Evolutionary conservation across 306 rosid species (phyloP), one percentile per base, ranked within the genome.

Genomic region (Comarum palustre): DNA sequence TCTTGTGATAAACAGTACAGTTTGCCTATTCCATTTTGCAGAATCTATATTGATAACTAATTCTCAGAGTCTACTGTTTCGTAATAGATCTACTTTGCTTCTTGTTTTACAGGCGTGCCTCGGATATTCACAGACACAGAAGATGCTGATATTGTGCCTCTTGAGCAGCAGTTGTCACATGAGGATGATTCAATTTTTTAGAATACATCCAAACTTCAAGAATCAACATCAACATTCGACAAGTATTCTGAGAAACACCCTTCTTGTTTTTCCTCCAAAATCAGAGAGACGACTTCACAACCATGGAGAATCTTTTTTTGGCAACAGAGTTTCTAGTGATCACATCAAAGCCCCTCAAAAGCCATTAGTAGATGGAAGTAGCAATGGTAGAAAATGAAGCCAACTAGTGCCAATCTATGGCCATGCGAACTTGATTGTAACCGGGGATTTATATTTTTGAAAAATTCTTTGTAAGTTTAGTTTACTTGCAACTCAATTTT

Each of bases 191-290:
- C 76, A 48, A 79, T 82, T 84, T 84, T 88, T 77, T 89, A 82
- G 82, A 87, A 48, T 94, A 91, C 76, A 88, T 91, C 68, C 84
- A 77, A 83, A 85, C 79, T 81, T 94, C 97, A 66, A 89, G 96
- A 87, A 87, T 94, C 84, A 91, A 94, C 86, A 89, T 94, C 78
- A 94, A 94, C 79, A 89, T 94, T 65, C 81, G 99, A 86, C 95
- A 89, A 86, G 99, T 94, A 43, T 94, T 77, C 68, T 89, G 72
- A 87, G 58, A 32, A n/a, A n/a, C n/a, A 34, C 25, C 73, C 14
- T 42, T 68, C 11, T 22, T 66, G n/a, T 61, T 22, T 13, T 32
- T 47, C 25, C n/a, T 57, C 47, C 7, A 39, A n/a, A 39, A 25
- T 67, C 17, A 12, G 59, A 77, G 61, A 24, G 59, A 69, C 50